Base-by-base conservation (phyloP, 208 protist genomes). In the Herpetomonas tarakana region DNA sequence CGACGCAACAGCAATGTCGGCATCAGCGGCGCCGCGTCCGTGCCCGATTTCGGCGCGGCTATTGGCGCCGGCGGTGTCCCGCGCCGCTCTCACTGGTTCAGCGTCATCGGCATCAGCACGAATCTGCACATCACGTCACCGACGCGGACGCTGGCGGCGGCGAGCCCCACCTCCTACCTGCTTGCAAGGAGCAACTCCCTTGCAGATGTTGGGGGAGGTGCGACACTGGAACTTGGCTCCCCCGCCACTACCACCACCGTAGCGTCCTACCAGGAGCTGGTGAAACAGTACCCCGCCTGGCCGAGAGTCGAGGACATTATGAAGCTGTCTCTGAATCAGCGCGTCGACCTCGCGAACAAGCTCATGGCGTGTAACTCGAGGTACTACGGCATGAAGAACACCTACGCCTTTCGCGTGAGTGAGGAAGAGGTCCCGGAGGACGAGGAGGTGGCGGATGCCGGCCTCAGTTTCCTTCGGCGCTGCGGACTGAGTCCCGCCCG, bases 61-160 rank as follows among this genome's bases (percentile, higher is more conserved):
- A 41, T 54, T n/a, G 57, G 58, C 16, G 52, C 38, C 7, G 52
- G 58, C 18, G 60, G 73, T 7, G 57, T 80, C 26, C 65, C 68
- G 12, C 78, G 78, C 4, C 62, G 78, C 50, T 84, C 78, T 22
- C 78, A 84, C 58, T 84, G 78, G 78, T 84, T 84, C 64, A 72
- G 62, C 55, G 69, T 79, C 2, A 66, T 55, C 41, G 66, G 71
- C 21, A 51, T 80, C 39, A 68, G 62, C 45, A 66, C 49, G 16
- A 64, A 79, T 1, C 21, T 68, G n/a, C 55, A 24, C 39, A 9
- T 14, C 63, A 26, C 25, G 12, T 12, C 62, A 0, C 4, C 52
- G 7, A 14, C 3, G 24, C 12, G 2, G 27, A 39, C 31, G n/a
- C 50, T 50, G n/a, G 50, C 65, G 2, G 39, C 30, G 6, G 18